Base-by-base conservation (phyloP, 768 basidiomycete genomes). In the Kondoa subrosea region DNA sequence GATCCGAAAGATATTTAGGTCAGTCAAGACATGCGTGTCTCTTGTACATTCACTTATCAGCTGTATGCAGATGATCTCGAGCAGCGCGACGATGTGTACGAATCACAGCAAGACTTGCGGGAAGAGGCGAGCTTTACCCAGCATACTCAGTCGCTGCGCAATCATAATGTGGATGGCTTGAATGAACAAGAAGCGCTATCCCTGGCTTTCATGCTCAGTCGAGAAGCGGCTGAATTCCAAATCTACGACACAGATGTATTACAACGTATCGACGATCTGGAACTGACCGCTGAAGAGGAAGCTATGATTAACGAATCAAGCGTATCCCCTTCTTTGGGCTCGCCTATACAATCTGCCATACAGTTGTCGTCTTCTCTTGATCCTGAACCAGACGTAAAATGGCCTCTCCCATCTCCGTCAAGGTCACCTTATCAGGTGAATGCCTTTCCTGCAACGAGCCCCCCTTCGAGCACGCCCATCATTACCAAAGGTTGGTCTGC, bases 121-220 rank as follows among this genome's bases (percentile, higher is more conserved):
- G 30, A 66, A 50, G 69, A 69, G 34, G 50, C 69, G 56, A 26
- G 34, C 14, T 32, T 31, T 57, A 34, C 66, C 57, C 1, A 57
- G 34, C 21, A 63, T 67, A 4, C 65, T 59, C 33, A 31, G 57
- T 16, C 60, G 62, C 30, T 65, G 67, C 21, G 67, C 40, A 34
- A 62, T 57, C 58, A 69, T 66, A 66, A 69, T 17, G 69, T 62
- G 32, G 58, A 67, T 26, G 69, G 66, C 1, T 31, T 67, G 56
- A 68, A 61, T 31, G 56, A 2, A 17, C 16, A 57, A 14, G 64
- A 65, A 27, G n/a, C 31, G n/a, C 31, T 68, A 14, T 65, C 69
- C 21, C 58, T 67, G 17, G 69, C 69, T 16, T 34, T 58, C 26
- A 69, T 69, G 69, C 66, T 69, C 32, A 69, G 69, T 30, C 69